Evolutionary conservation across 2,329 filamentous ascomycete species (phyloP).

Genomic region (Alternaria hordeiaustralica): DNA sequence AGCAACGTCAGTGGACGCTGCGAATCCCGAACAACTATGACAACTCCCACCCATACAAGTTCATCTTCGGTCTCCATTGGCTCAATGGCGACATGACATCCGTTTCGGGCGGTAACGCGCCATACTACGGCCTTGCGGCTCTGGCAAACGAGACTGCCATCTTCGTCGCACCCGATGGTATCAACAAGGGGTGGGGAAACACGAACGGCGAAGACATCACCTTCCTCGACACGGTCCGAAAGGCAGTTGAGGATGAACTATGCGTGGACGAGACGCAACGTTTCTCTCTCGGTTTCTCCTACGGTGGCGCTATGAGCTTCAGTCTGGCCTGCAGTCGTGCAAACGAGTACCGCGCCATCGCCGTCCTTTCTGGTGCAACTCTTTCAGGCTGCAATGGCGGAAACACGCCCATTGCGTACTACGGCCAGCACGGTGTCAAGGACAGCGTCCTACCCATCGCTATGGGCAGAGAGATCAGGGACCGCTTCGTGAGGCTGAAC

Average conservation of each 20-base stretch:
- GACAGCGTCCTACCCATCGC: slow-evolving; percentile 49
- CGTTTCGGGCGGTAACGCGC: slow-evolving; percentile 37
- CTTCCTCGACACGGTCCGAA: slow-evolving; percentile 51
- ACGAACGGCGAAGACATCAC: slow-evolving; percentile 51
- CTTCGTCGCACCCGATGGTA: slow-evolving; percentile 54
- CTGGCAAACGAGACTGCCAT: slow-evolving; percentile 50
- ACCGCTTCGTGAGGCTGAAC: slow-evolving; percentile 50
- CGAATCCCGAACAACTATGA: slow-evolving; percentile 51
- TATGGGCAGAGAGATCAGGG: slow-evolving; percentile 46
- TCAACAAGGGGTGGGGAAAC: slow-evolving; percentile 53
- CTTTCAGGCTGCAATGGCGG: slow-evolving; percentile 40
- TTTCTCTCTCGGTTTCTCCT: slow-evolving; percentile 56
- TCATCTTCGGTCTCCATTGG: slow-evolving; percentile 55
- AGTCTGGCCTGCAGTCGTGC: slow-evolving; percentile 53
- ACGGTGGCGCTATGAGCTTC: slow-evolving; percentile 54
- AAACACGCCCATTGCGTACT: slow-evolving; percentile 50
- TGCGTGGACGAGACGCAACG: slow-evolving; percentile 53
- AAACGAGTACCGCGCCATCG: slow-evolving; percentile 50
- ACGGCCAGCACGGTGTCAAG: slow-evolving; percentile 50
- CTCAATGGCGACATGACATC: slow-evolving; percentile 49
- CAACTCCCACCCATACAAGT: slow-evolving; percentile 46
- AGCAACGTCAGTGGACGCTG: slow-evolving; percentile 22
- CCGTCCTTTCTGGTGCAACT: slow-evolving; percentile 29
- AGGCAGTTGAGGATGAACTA: slow-evolving; percentile 48
- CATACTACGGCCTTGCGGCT: slow-evolving; percentile 52